Percentiles rank a stretch among this genome's conserved stretches.
These are phyloP conservation scores for Pythium angustatum DNA, from an alignment of 352 stramenopile species.

Conservation along the genomic window DNA sequence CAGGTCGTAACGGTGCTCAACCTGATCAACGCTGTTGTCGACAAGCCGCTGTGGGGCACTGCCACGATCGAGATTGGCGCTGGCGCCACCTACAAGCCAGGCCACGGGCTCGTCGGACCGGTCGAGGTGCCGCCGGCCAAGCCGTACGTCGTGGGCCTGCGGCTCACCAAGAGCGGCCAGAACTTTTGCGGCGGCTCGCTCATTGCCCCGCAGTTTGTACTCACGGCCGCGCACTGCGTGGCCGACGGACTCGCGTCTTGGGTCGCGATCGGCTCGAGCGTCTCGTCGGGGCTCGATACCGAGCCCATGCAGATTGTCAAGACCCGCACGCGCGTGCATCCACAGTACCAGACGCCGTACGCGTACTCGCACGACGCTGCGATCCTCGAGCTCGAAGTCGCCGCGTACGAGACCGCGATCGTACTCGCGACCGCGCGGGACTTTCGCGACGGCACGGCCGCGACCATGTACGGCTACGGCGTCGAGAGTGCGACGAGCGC, in stretches of 20 bases:
- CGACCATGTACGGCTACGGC: slow-evolving; percentile 40
- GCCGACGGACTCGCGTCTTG: slow-evolving; percentile 32
- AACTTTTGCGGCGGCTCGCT: slow-evolving; percentile 47
- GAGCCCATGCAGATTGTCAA: slow-evolving; percentile 33
- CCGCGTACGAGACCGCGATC: slow-evolving; percentile 31
- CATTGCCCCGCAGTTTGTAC: slow-evolving; percentile 40
- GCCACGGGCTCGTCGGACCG: background rate
- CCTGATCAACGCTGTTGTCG: slow-evolving; percentile 32
- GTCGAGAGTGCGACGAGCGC: slow-evolving; percentile 16
- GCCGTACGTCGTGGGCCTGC: slow-evolving; percentile 29
- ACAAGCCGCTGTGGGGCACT: slow-evolving; percentile 14
- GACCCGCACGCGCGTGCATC: slow-evolving; percentile 29
- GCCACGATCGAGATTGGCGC: background rate
- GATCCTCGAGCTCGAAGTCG: slow-evolving; percentile 34
- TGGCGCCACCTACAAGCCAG: background rate
- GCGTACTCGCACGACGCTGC: slow-evolving; percentile 36
- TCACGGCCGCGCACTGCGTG: slow-evolving; percentile 50
- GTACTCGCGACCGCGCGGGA: slow-evolving; percentile 25
- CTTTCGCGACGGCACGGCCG: slow-evolving; percentile 24
- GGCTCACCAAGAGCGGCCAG: slow-evolving; percentile 32
- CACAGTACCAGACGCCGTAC: slow-evolving; percentile 27
- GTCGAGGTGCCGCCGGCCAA: background rate
- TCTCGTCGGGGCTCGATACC: slow-evolving; percentile 25
- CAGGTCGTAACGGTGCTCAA: slow-evolving; percentile 20
- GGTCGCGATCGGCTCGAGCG: slow-evolving; percentile 32